phyloP scores from a whole-genome alignment of 805 yeast genomes.

The Naumovozyma castellii region DNA sequence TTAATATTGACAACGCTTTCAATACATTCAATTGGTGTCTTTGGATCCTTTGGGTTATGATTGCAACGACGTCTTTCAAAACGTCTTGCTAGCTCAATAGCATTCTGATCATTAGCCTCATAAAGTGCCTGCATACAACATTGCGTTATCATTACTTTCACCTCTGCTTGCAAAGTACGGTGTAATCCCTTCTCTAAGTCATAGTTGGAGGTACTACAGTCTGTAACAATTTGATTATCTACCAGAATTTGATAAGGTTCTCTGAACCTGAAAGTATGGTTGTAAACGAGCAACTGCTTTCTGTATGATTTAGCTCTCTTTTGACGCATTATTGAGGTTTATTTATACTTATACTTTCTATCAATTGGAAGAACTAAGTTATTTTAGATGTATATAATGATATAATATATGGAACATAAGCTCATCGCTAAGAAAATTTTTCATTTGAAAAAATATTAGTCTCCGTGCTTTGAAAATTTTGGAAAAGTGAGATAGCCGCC shows the following conservation, averaged over 20 bases:
- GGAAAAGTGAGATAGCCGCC: too few relatives aligned
- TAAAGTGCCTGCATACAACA: conserved; percentile 88
- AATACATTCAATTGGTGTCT: conserved; percentile 68
- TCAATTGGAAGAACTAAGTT: too few relatives aligned
- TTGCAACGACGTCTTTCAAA: conserved; percentile 91
- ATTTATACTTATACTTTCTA: too few relatives aligned
- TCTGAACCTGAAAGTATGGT: conserved; percentile 81
- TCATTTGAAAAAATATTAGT: too few relatives aligned
- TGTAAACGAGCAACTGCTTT: conserved; percentile 81
- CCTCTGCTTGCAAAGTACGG: conserved; percentile 73
- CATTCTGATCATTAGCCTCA: conserved; percentile 57
- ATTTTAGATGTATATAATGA: too few relatives aligned
- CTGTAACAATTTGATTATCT: conserved; percentile 68
- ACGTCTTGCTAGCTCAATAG: conserved; percentile 69
- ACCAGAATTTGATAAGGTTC: conserved; percentile 87
- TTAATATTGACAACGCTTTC: conserved; percentile 56
- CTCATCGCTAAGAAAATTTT: too few relatives aligned
- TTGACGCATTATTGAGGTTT: conserved; percentile 90
- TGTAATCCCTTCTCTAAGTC: conserved; percentile 74
- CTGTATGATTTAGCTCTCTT: conserved; percentile 90
- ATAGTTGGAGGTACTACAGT: conserved; percentile 56
- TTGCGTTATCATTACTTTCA: conserved; percentile 88
- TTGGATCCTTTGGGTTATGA: conserved; percentile 57
- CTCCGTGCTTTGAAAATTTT: too few relatives aligned
- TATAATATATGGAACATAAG: too few relatives aligned